phyloP scores from a whole-genome alignment of 1,284 basidiomycete genomes.

The Boletus albobrunnescens region DNA sequence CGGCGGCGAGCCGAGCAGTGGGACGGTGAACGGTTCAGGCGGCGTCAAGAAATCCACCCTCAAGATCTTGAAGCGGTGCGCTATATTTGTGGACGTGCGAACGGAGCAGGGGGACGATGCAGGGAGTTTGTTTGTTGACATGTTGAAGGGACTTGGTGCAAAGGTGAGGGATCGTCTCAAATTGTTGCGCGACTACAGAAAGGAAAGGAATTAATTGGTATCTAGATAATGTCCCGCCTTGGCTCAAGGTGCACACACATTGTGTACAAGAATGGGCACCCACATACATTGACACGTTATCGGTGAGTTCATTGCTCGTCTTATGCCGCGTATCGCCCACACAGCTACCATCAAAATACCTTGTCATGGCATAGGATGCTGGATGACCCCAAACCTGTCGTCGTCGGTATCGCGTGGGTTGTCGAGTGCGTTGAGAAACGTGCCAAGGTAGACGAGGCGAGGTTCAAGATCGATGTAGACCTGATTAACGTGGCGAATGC shows the following conservation, averaged over 20 bases:
- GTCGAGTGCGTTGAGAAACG: slow-evolving; percentile 79
- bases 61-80: slow-evolving; percentile 68
- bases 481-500: slow-evolving; percentile 61
- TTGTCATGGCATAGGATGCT: slow-evolving; percentile 44
- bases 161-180: no score
- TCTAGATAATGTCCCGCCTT: slow-evolving; percentile 56
- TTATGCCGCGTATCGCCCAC: background rate
- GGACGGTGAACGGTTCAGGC: slow-evolving; percentile 19
- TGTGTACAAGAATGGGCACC: slow-evolving; percentile 83
- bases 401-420: slow-evolving; percentile 92
- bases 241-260: slow-evolving; percentile 86
- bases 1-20: no score
- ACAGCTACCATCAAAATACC: background rate
- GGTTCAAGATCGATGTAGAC: slow-evolving; percentile 67
- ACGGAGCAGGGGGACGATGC: slow-evolving; percentile 86
- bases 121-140: slow-evolving; percentile 78
- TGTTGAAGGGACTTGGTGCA: slow-evolving; percentile 79
- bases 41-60: slow-evolving; percentile 27
- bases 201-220: no score
- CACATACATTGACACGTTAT: slow-evolving; percentile 74
- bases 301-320: slow-evolving; percentile 41
- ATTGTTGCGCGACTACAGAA: no score
- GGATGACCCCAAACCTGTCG: slow-evolving; percentile 65
- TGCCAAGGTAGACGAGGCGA: slow-evolving; percentile 59
- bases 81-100: slow-evolving; percentile 85